Base-by-base conservation (phyloP, 495 filamentous ascomycete genomes). In the Podospora tetraspora region DNA sequence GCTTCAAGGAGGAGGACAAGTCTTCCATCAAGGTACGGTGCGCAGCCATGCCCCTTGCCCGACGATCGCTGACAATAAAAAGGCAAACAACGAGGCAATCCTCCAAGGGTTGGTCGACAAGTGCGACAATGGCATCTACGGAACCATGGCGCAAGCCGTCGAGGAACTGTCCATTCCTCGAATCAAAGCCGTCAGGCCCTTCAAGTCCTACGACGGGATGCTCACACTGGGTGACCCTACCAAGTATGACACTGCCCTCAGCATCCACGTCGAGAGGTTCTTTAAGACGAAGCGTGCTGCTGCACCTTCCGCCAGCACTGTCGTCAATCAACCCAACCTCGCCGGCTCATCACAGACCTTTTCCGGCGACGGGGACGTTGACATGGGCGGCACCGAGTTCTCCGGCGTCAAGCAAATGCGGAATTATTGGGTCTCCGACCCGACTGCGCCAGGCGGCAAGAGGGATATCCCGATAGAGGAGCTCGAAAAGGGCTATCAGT, bases 1-100 rank as follows among this genome's bases (percentile, higher is more conserved):
- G 94, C 29, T 90, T 92, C 73, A 96, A 94, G 77, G 94, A 99
- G 81, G 94, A 99, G 77, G 87, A 91, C 71, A 99, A 99, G 77
- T 81, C 86, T 62, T 67, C 72, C 3, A 68, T 75, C 66, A 97
- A 97, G 84, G 86, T 88, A 71, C 32, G 59, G 25, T 57, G n/a
- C 1, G 60, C 32, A 22, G 9, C 13, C 23, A 34, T n/a, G 24
- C 4, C 7, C 2, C 5, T 27, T 3, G 12, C 16, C 16, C 9
- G 3, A 13, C 34, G 2, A n/a, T 22, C 61, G 69, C 23, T 58
- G 63, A 58, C 63, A 12, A 7, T 5, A 24, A 24, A 22, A 8
- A 72, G 70, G 67, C 61, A 59, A 59, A 81, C 52, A 97, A 95
- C 73, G 94, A 98, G 77, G 71, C 73, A 11, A 75, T 87, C 3